phyloP scores from a whole-genome alignment of 192 early-diverging fungal species.

The Coemansia sp. region DNA sequence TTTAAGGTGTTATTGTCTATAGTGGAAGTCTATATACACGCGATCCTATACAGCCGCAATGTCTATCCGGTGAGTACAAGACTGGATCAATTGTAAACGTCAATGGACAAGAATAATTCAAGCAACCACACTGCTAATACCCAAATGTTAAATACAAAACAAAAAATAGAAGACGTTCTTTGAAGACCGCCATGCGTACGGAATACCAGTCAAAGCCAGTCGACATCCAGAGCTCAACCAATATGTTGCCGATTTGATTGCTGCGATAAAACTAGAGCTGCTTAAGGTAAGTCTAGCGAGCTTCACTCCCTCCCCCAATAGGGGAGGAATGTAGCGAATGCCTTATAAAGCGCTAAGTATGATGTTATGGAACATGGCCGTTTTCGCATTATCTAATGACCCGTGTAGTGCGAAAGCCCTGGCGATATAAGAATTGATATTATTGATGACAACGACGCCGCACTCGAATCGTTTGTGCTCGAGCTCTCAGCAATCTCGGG shows the following conservation, averaged over 20 bases:
- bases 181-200: conserved; percentile 46
- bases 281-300: conserved; percentile 26
- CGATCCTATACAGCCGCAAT: conserved; percentile 26
- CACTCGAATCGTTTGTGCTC: conserved; percentile 38
- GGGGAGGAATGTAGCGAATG: not conserved
- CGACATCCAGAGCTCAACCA: conserved; percentile 55
- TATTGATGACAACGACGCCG: conserved; percentile 19
- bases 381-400: not conserved
- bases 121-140: too few species aligned
- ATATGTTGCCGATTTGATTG: conserved; percentile 49
- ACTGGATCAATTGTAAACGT: not conserved
- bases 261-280: conserved; percentile 41
- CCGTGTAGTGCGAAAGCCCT: conserved; percentile 14
- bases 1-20: not conserved
- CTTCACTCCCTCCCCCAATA: too few species aligned
- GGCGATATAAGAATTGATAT: conserved; percentile 44
- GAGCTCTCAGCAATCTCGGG: conserved; percentile 28
- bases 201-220: conserved; percentile 55
- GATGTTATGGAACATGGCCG: too few species aligned
- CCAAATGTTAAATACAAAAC: not conserved
- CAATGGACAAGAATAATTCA: not conserved
- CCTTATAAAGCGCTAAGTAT: not conserved
- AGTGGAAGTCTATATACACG: conserved; percentile 49
- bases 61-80: conserved; percentile 44
- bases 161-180: conserved; percentile 44